phyloP scores from a whole-genome alignment of 345 rosid genomes.

The Jatropha curcas region DNA sequence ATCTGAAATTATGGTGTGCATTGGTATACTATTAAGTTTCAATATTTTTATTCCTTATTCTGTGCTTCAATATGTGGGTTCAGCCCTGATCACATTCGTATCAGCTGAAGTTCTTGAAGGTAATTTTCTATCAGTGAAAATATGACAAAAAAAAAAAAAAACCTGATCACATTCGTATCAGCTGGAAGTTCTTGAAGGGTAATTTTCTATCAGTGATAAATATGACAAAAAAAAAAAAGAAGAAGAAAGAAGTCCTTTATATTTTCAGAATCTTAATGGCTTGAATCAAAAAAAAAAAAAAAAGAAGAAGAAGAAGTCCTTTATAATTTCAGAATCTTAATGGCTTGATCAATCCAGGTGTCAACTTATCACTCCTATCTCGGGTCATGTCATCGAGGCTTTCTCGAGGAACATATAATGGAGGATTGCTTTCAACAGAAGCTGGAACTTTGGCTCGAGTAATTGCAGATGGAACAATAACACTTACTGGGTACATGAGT shows the following conservation, averaged over 20 bases:
- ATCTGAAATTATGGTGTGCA: slow-evolving; percentile 62
- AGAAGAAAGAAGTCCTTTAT: too few species aligned
- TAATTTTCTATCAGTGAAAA: slow-evolving; percentile 5
- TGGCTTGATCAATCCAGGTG: slow-evolving; percentile 39
- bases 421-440: slow-evolving; percentile 63
- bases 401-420: slow-evolving; percentile 55
- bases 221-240: too few species aligned
- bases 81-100: slow-evolving; percentile 51
- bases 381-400: slow-evolving; percentile 64
- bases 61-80: slow-evolving; percentile 48
- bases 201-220: too few species aligned
- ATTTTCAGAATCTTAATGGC: too few species aligned
- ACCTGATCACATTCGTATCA: too few species aligned
- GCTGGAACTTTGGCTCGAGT: slow-evolving; percentile 63
- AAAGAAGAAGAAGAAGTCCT: too few species aligned
- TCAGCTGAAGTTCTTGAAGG: slow-evolving; percentile 69
- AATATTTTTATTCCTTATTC: slow-evolving; percentile 44
- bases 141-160: background rate
- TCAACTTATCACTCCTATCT: slow-evolving; percentile 54
- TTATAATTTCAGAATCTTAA: too few species aligned
- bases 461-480: slow-evolving; percentile 62
- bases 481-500: slow-evolving; percentile 48
- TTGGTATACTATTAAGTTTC: slow-evolving; percentile 58
- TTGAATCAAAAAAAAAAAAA: too few species aligned
- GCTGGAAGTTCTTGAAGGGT: too few species aligned